phyloP scores from a whole-genome alignment of 495 filamentous ascomycete species.

The Letharia columbiana region DNA sequence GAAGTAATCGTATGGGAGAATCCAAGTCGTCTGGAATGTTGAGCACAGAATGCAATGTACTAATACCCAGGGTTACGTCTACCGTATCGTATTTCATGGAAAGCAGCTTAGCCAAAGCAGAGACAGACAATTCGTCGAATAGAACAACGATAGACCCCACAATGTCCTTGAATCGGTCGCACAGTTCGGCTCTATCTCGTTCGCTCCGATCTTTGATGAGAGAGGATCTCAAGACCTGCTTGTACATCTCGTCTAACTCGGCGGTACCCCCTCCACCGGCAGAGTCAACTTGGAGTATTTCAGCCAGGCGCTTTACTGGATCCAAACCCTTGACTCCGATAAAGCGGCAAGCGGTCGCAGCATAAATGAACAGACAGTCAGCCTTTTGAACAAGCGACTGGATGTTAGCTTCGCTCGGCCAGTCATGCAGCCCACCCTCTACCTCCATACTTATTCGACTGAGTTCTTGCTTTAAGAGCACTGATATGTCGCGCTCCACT shows the following conservation, averaged over 20 bases:
- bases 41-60: conserved; percentile 16
- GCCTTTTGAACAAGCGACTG: conserved; percentile 31
- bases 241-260: conserved; percentile 13
- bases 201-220: not conserved
- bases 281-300: not conserved
- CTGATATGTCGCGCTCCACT: conserved; percentile 27
- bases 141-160: conserved; percentile 16
- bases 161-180: conserved; percentile 9
- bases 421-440: conserved; percentile 37
- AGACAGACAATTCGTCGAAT: conserved; percentile 3
- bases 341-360: conserved; percentile 37
- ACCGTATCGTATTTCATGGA: not conserved
- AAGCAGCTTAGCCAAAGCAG: conserved; percentile 3
- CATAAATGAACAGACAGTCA: conserved; percentile 39
- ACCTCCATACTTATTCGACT: not conserved
- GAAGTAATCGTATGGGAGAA: conserved; percentile 27
- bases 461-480: conserved; percentile 28
- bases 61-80: not conserved
- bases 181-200: not conserved
- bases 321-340: conserved; percentile 13
- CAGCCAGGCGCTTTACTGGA: conserved; percentile 6
- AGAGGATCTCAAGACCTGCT: conserved; percentile 2
- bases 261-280: not conserved
- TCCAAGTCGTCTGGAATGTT: conserved; percentile 14
- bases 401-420: conserved; percentile 34